Base-by-base conservation (phyloP, 2,329 filamentous ascomycete genomes). In the Westerdykella sp. region DNA sequence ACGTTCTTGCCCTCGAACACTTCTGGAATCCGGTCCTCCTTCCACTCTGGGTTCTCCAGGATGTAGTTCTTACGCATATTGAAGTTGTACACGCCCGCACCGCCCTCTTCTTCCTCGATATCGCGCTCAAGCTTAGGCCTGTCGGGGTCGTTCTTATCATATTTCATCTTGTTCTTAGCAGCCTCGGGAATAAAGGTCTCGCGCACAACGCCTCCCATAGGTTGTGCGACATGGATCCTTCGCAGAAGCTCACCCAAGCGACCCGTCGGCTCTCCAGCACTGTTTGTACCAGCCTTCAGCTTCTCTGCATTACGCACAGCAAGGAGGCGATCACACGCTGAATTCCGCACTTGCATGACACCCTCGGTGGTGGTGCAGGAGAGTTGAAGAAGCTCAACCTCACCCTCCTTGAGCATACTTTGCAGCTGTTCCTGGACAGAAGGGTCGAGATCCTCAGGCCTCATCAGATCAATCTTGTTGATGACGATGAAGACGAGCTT, bases 391-490 rank as follows among this genome's bases (percentile, higher is more conserved):
- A 97, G 75, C 72, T 97, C 91, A 7, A 97, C 88, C 63, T 95
- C 90, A 42, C 85, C 85, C 37, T 86, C 80, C 70, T 93, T 93
- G 47, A 93, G 74, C 51, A 98, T 79, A 21, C 79, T 73, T 63
- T 95, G 81, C 34, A 98, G 73, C 61, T 91, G 79, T 43, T 81
- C 79, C 65, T 91, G 85, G 18, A 84, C 81, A 56, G 87, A 86
- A 6, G 80, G 72, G 51, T 93, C 85, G 31, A 98, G 73, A 62
- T 97, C 89, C 61, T 95, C 88, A 1, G 90, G 89, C 46, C 83
- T 80, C 63, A 84, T 81, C 46, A 97, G 80, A 68, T 98, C 93
- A 55, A 96, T 96, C 78, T 98, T 98, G 83, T 98, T 98, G 71
- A 97, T 79, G 44, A 97, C 87, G 45, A 98, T 79, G 67, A 95